Evolutionary conservation across 176 grass and related monocot genomes (phyloP).

Genomic region (Juncus effusus): DNA sequence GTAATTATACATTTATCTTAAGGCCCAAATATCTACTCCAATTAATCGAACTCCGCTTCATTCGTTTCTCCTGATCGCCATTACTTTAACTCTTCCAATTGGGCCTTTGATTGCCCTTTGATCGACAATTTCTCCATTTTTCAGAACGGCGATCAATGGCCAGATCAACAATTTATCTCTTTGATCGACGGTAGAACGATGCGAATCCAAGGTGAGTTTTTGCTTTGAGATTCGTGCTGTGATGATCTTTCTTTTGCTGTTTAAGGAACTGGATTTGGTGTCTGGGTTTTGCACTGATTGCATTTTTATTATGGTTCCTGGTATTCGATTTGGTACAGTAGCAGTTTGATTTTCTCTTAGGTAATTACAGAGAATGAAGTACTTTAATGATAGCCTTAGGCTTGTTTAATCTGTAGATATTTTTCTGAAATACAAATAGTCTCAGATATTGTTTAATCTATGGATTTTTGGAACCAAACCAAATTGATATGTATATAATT

Average conservation of each 20-base stretch:
- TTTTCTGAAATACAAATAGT: too few species aligned
- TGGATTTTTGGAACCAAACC: too few species aligned
- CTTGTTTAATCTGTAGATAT: too few species aligned
- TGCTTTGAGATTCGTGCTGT: slow-evolving; percentile 19
- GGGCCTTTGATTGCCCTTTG: slow-evolving; percentile 74
- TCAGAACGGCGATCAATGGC: too few species aligned
- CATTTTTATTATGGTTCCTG: background rate
- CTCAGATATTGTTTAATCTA: too few species aligned
- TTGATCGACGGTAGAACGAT: slow-evolving; percentile 5
- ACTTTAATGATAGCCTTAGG: too few species aligned
- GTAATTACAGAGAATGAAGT: too few species aligned
- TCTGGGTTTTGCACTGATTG: background rate
- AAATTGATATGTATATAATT: too few species aligned
- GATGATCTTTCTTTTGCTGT: slow-evolving; percentile 1
- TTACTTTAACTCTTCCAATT: slow-evolving; percentile 23
- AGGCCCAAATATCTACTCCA: too few species aligned
- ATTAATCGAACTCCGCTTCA: slow-evolving; percentile 1
- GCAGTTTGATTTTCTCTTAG: too few species aligned
- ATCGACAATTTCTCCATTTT: slow-evolving; percentile 69
- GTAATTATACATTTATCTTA: too few species aligned
- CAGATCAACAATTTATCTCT: too few species aligned
- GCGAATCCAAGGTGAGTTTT: slow-evolving; percentile 7
- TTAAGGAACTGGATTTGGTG: slow-evolving; percentile 2
- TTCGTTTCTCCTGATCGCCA: slow-evolving; percentile 2
- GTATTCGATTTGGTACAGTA: background rate